Conservation (phyloP, 768 basidiomycete species). For the Leucogyrophana mollusca region DNA sequence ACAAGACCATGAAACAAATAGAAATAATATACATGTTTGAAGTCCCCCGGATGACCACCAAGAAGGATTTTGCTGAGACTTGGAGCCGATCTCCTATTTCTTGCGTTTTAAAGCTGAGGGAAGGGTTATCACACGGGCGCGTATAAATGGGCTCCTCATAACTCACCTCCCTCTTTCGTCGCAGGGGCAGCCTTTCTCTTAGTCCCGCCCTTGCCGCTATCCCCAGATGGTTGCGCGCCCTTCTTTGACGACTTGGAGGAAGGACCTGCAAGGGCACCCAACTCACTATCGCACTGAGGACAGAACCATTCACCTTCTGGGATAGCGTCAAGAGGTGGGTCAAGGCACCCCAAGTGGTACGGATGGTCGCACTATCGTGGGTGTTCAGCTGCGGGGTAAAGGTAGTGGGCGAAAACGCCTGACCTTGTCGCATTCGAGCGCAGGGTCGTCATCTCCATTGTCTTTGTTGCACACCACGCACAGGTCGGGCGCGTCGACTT, state of each 20-base stretch:
- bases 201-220: constrained; percentile 24
- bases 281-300: constrained; percentile 62
- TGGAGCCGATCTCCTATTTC: constrained; percentile 35
- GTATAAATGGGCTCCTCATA: too few species aligned
- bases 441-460: constrained; percentile 67
- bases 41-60: too few species aligned
- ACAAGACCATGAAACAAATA: too few species aligned
- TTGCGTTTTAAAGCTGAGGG: constrained; percentile 39
- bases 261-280: constrained; percentile 41
- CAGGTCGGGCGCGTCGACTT: constrained; percentile 61
- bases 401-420: constrained; percentile 3
- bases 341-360: constrained; percentile 81
- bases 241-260: constrained; percentile 16
- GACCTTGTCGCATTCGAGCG: constrained; percentile 92
- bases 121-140: background rate
- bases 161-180: constrained; percentile 37
- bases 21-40: too few species aligned
- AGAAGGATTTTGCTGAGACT: too few species aligned
- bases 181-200: constrained; percentile 48
- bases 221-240: constrained; percentile 13
- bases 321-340: constrained; percentile 70
- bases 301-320: constrained; percentile 96
- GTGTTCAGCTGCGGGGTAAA: constrained; percentile 2
- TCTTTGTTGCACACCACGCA: constrained; percentile 76
- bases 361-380: constrained; percentile 77